Conservation (phyloP, 768 basidiomycete genomes). For the Tricholomella constricta region DNA sequence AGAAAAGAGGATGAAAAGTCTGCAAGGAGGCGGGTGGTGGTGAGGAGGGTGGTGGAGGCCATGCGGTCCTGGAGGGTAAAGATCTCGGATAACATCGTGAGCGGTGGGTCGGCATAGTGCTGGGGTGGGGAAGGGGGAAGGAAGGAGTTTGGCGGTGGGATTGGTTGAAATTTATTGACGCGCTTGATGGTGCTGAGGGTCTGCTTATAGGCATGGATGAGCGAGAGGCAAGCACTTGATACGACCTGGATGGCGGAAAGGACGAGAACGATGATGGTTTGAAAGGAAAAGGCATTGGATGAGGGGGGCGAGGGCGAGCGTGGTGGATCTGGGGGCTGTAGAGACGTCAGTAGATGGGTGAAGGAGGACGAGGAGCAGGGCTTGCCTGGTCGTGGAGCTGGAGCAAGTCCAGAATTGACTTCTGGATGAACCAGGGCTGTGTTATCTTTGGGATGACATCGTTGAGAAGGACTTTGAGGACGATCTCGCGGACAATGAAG, state of each 20-base stretch:
- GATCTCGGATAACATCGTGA: conserved; percentile 52
- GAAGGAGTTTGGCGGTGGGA: conserved; percentile 24
- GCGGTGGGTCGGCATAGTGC: conserved; percentile 43
- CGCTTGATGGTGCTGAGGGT: conserved; percentile 63
- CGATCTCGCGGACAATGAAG: conserved; percentile 80
- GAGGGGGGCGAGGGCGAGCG: conserved; percentile 27
- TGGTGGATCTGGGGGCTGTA: conserved; percentile 25
- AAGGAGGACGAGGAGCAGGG: conserved; percentile 6
- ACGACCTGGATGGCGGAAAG: conserved; percentile 75
- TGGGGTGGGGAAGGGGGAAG: conserved; percentile 24
- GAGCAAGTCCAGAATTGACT: conserved; percentile 63
- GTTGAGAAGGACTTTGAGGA: conserved; percentile 75
- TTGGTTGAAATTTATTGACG: conserved; percentile 49
- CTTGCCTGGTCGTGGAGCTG: conserved; percentile 43
- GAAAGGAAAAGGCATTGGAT: conserved; percentile 38
- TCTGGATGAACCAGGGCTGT: conserved; percentile 92
- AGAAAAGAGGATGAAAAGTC: conserved; percentile 54
- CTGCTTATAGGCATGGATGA: conserved; percentile 71
- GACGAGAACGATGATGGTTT: conserved; percentile 58
- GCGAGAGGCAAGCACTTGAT: conserved; percentile 66
- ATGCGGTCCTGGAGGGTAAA: conserved; percentile 50
- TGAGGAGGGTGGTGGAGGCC: conserved; percentile 47
- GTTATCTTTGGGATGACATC: conserved; percentile 69
- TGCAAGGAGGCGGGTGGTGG: conserved; percentile 47
- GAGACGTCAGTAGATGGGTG: conserved; percentile 2